These are phyloP conservation scores for Moricandia arvensis DNA, from an alignment of 345 rosid species.

Conservation along the genomic window DNA sequence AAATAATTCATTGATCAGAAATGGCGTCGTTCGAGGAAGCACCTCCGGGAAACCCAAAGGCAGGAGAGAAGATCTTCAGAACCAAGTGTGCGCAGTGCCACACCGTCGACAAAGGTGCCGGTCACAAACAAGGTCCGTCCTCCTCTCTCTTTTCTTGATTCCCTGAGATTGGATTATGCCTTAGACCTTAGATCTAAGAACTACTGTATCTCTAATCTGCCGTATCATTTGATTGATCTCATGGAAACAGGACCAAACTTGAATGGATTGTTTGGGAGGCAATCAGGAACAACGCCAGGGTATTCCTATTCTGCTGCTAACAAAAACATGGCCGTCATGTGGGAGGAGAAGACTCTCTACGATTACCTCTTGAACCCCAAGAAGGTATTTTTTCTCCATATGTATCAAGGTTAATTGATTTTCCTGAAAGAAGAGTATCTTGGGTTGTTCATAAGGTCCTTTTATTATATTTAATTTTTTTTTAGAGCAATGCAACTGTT, in stretches of 20 bases:
- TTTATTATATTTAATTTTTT: no score
- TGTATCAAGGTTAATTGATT: no score
- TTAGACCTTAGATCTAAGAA: neutral
- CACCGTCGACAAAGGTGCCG: conserved; percentile 94
- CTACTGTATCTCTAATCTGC: neutral
- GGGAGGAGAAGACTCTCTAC: conserved; percentile 76
- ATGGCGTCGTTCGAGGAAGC: conserved; percentile 89
- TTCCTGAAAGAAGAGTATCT: no score
- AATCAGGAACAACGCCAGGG: conserved; percentile 75
- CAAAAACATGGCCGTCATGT: conserved; percentile 74
- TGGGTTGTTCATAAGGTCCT: no score
- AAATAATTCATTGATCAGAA: neutral
- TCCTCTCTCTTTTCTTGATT: neutral
- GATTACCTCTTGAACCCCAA: conserved; percentile 84
- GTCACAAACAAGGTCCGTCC: conserved; percentile 86
- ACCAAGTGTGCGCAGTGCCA: conserved; percentile 55
- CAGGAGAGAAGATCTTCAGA: conserved; percentile 87
- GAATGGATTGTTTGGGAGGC: conserved; percentile 84
- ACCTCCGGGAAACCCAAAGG: conserved; percentile 67
- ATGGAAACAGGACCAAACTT: conserved; percentile 65
- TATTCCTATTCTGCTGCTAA: conserved; percentile 88
- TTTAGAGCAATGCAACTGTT: no score
- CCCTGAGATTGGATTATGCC: neutral
- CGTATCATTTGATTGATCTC: neutral
- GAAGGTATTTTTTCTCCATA: conserved; percentile 46